These are phyloP conservation scores for Knoxia roxburghii DNA, from an alignment of 257 asterid species.

Conservation along the genomic window DNA sequence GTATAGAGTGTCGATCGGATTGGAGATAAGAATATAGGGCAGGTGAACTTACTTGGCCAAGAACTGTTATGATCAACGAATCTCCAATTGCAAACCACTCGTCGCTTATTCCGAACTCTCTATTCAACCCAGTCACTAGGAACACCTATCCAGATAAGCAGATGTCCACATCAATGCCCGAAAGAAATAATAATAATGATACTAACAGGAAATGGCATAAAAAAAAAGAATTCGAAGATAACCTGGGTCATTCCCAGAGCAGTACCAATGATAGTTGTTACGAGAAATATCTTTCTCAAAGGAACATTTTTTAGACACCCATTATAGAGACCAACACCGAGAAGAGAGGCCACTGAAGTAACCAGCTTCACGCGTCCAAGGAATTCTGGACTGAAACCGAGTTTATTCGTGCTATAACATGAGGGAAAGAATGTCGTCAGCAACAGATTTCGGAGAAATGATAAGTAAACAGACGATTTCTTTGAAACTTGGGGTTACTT, in stretches of 20 bases:
- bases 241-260: conserved; percentile 96
- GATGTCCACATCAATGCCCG: conserved; percentile 14
- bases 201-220: background rate
- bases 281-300: conserved; percentile 71
- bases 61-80: conserved; percentile 88
- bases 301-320: conserved; percentile 78
- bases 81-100: conserved; percentile 98
- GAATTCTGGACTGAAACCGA: conserved; percentile 92
- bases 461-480: conserved; percentile 5
- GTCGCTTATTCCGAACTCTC: conserved; percentile 70
- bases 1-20: too few species aligned
- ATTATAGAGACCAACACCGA: conserved; percentile 89
- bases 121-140: conserved; percentile 84
- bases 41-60: conserved; percentile 58
- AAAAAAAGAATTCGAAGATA: background rate
- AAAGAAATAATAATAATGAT: background rate
- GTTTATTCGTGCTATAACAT: conserved; percentile 75
- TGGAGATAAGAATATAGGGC: background rate
- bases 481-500: conserved; percentile 28
- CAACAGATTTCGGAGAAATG: conserved; percentile 12
- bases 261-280: conserved; percentile 64
- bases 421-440: conserved; percentile 16
- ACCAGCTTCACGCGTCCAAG: conserved; percentile 96
- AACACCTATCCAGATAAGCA: conserved; percentile 47
- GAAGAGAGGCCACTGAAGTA: conserved; percentile 83